phyloP scores from a whole-genome alignment of 73 alveolate genomes.

The Durusdinium trenchii region DNA sequence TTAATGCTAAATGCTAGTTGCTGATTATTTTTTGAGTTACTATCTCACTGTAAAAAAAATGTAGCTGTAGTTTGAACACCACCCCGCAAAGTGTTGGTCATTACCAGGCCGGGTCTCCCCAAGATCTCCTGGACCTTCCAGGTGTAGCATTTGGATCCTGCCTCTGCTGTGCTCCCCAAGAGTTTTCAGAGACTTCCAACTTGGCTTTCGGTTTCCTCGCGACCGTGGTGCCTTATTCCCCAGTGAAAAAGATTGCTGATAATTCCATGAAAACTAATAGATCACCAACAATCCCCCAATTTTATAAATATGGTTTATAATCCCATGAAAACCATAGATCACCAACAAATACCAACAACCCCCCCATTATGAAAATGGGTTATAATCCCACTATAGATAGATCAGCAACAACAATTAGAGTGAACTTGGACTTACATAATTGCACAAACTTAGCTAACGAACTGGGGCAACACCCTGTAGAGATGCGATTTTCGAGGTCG shows the following conservation, averaged over 20 bases:
- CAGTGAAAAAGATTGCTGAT: no score
- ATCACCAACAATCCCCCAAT: not conserved
- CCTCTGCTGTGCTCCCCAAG: slow-evolving; percentile 90
- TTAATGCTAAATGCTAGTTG: no score
- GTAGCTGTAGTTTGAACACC: not conserved
- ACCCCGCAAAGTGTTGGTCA: not conserved
- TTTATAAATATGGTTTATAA: not conserved
- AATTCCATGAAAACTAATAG: not conserved
- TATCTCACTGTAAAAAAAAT: no score
- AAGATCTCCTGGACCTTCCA: not conserved
- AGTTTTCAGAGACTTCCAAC: slow-evolving; percentile 55
- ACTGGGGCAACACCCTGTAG: no score
- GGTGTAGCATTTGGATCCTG: not conserved
- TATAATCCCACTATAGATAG: no score
- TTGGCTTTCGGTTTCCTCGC: slow-evolving; percentile 12
- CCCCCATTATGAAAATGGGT: no score
- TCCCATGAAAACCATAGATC: not conserved
- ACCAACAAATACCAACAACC: not conserved
- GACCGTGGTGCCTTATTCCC: no score
- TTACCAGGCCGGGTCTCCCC: not conserved
- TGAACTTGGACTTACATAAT: no score
- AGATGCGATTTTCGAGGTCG: no score
- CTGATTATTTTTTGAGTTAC: no score
- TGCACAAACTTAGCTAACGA: no score
- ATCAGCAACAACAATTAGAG: no score